A percentile compares a stretch with the other conserved stretches of the same genome.
Conservation (phyloP, 176 grass and related monocot species). For the Aegilops tauschii region DNA sequence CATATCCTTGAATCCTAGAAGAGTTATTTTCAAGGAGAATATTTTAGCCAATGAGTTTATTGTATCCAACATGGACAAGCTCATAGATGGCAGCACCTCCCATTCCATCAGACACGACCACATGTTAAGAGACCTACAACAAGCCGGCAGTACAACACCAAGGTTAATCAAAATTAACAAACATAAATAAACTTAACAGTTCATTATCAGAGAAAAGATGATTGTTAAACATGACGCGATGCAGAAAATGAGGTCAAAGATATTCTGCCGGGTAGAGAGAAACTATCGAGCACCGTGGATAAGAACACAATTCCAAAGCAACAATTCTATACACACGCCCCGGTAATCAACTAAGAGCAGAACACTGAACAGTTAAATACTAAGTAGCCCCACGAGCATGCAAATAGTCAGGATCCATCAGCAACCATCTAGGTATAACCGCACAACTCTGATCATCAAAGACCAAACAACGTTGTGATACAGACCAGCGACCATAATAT, state of each 20-base stretch:
- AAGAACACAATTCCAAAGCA: neutral
- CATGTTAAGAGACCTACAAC: slow-evolving; percentile 75
- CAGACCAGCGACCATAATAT: neutral
- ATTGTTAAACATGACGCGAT: neutral
- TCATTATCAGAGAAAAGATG: neutral
- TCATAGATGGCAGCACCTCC: no score
- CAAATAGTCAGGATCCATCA: neutral
- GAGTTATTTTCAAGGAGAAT: no score
- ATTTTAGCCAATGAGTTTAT: no score
- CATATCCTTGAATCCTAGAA: no score
- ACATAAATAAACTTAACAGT: neutral
- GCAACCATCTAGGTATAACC: neutral
- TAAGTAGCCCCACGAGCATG: neutral
- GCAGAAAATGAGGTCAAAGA: neutral
- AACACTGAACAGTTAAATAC: neutral
- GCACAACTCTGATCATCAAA: neutral
- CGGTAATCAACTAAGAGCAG: no score
- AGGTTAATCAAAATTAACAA: neutral
- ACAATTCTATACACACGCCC: no score
- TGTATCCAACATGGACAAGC: no score
- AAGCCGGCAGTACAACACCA: neutral
- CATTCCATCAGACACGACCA: slow-evolving; percentile 39
- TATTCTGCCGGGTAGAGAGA: neutral
- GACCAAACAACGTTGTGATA: neutral
- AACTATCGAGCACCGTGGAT: neutral